Conservation (phyloP, 1,284 basidiomycete species). For the Xerocomus minutiporus region DNA sequence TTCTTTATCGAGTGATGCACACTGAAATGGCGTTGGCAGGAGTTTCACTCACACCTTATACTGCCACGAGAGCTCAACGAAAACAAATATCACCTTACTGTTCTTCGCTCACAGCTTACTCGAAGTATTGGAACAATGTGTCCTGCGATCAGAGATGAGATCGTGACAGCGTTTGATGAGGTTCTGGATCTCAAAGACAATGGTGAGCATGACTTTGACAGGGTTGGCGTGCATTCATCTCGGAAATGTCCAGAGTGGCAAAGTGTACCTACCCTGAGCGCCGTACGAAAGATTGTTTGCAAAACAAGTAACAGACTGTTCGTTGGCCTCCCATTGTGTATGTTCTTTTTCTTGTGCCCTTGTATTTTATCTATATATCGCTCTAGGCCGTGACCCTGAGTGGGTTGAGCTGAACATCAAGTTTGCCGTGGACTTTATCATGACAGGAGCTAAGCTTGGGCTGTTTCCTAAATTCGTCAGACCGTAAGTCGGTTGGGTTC, state of each 20-base stretch:
- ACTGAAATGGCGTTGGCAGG: conserved; percentile 2
- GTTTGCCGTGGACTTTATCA: conserved; percentile 32
- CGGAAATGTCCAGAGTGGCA: conserved; percentile 29
- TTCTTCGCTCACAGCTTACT: conserved; percentile 28
- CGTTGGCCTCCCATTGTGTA: conserved; percentile 41
- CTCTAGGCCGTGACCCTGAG: conserved; percentile 39
- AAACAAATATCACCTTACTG: conserved; percentile 28
- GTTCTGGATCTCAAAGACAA: conserved; percentile 7
- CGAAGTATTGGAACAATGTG: conserved; percentile 16
- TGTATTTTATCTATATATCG: not conserved
- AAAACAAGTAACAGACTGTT: conserved; percentile 37
- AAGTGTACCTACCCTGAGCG: conserved; percentile 8
- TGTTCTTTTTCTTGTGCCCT: not conserved
- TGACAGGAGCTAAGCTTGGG: conserved; percentile 24
- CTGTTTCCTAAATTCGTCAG: conserved; percentile 38
- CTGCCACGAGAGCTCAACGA: conserved; percentile 13
- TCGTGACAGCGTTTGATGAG: conserved; percentile 28
- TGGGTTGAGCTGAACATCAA: conserved; percentile 35
- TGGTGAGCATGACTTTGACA: conserved; percentile 2
- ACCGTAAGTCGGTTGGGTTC: conserved; percentile 31
- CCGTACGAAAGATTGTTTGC: conserved; percentile 26
- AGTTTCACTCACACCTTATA: conserved; percentile 19
- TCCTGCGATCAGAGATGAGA: conserved; percentile 32
- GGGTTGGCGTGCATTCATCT: not conserved
- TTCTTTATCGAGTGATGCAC: not conserved